Base-by-base conservation (phyloP, 352 stramenopile species). In the Pythium aphanidermatum region DNA sequence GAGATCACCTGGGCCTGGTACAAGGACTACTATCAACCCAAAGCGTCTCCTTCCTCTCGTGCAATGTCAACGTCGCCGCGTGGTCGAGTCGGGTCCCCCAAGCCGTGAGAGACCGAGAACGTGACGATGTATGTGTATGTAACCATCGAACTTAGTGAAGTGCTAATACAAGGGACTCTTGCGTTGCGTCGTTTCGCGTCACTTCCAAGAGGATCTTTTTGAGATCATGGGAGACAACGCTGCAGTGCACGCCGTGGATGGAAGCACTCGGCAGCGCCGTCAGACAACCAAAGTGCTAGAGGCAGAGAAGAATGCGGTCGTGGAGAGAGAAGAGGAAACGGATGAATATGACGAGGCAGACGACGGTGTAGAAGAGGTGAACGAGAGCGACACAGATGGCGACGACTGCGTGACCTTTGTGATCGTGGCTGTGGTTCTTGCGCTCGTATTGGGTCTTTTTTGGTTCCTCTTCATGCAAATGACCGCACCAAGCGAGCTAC, bases 101-200 rank as follows among this genome's bases (percentile, higher is more conserved):
- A 48, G 95, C 98, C 19, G 83, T 98, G 3, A 78, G 97, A 27
- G 65, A 98, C n/a, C 94, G 98, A 60, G 93, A 98, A 68, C 72
- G 98, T 47, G 98, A 98, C 7, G 36, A 38, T 31, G 41, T 47
- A n/a, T n/a, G n/a, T n/a, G n/a, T n/a, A n/a, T 58, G 51, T 48
- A 58, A 13, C 42, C 43, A 59, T 53, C 51, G 43, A 34, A 53
- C 51, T 52, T 52, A 52, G 49, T 45, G 7, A 7, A 4, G 16
- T 9, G 16, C 16, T 29, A 21, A n/a, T 4, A 35, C 23, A 27
- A n/a, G 14, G 32, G n/a, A n/a, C n/a, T n/a, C n/a, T n/a, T n/a
- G n/a, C n/a, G n/a, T 45, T 17, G 48, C 32, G 40, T 40, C 29
- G 24, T 39, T 55, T 46, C n/a, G 48, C 24, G 38, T 49, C 48